A percentile compares a stretch with the other conserved stretches of the same genome.
These are phyloP conservation scores for Chalciporus sp. DNA, from an alignment of 1,284 basidiomycete genomes.

Conservation along the genomic window DNA sequence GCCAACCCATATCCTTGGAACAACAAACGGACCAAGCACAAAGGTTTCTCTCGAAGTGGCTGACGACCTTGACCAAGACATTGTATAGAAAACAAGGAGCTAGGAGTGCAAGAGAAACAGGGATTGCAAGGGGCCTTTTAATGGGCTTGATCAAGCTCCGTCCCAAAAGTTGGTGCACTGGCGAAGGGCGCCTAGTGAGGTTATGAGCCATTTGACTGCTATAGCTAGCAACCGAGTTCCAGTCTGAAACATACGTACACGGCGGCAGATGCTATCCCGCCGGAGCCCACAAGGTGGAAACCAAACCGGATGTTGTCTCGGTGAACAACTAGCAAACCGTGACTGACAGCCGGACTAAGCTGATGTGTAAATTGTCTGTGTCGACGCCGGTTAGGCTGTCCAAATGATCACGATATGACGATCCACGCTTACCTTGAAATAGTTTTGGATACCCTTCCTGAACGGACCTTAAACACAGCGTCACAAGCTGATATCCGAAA, in stretches of 20 bases:
- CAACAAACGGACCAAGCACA: conserved; percentile 57
- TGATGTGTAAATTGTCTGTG: conserved; percentile 7
- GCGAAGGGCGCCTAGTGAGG: conserved; percentile 3
- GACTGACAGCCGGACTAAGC: conserved; percentile 4
- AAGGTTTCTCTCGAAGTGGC: conserved; percentile 49
- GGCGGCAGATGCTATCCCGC: background rate
- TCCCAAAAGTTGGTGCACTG: conserved; percentile 20
- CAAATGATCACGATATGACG: conserved; percentile 22
- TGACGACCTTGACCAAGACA: conserved; percentile 21
- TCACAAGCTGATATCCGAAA: conserved; percentile 28
- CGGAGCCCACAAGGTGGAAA: conserved; percentile 4
- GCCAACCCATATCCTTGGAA: conserved; percentile 73
- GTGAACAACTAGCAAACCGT: conserved; percentile 17
- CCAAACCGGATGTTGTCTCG: conserved; percentile 13
- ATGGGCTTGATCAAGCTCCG: conserved; percentile 36
- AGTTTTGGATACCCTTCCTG: conserved; percentile 11
- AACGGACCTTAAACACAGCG: conserved; percentile 10
- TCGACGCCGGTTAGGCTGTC: conserved; percentile 23
- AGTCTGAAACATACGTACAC: conserved; percentile 14
- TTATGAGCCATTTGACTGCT: background rate
- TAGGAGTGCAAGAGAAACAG: conserved; percentile 10
- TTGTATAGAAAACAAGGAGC: conserved; percentile 12
- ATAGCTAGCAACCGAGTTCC: conserved; percentile 1
- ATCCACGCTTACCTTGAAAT: conserved; percentile 32
- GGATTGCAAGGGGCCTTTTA: conserved; percentile 19